These are phyloP conservation scores for Clarireedia sp. DNA, from an alignment of 2,329 filamentous ascomycete genomes.

Conservation along the genomic window DNA sequence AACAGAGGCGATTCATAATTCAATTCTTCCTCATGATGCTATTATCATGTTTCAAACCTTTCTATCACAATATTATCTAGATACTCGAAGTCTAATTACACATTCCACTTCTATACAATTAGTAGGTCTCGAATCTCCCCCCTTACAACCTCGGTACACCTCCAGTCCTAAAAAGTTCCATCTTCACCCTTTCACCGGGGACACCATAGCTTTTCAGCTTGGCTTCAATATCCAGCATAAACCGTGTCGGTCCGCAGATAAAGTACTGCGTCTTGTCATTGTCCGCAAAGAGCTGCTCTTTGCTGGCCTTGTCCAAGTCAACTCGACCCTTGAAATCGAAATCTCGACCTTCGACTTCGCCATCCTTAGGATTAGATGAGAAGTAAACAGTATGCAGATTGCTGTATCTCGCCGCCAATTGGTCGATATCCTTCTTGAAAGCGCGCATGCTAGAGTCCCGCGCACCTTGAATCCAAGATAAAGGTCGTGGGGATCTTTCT, in stretches of 20 bases:
- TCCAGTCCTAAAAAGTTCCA: conserved; percentile 3
- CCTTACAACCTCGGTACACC: background rate
- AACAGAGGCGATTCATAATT: no score
- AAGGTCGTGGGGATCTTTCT: conserved; percentile 34
- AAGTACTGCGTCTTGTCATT: background rate
- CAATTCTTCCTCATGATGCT: no score
- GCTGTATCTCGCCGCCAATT: background rate
- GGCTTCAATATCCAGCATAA: conserved; percentile 1
- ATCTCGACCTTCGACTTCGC: background rate
- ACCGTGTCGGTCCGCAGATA: conserved; percentile 2
- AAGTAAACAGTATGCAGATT: background rate
- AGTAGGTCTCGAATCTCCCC: no score
- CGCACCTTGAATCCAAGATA: conserved; percentile 58
- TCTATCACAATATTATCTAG: no score
- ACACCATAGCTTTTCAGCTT: background rate
- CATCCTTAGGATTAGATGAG: background rate
- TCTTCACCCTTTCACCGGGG: background rate
- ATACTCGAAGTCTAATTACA: no score
- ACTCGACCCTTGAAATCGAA: background rate
- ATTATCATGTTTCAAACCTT: no score
- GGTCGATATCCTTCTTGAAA: conserved; percentile 44
- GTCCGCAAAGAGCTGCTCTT: background rate
- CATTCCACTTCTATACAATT: no score
- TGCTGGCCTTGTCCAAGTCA: background rate
- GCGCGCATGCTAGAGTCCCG: conserved; percentile 43